Evolutionary conservation across 78 protist species (phyloP), one percentile per base, ranked within the genome.

Genomic region (Dictyostelium intermedium): DNA sequence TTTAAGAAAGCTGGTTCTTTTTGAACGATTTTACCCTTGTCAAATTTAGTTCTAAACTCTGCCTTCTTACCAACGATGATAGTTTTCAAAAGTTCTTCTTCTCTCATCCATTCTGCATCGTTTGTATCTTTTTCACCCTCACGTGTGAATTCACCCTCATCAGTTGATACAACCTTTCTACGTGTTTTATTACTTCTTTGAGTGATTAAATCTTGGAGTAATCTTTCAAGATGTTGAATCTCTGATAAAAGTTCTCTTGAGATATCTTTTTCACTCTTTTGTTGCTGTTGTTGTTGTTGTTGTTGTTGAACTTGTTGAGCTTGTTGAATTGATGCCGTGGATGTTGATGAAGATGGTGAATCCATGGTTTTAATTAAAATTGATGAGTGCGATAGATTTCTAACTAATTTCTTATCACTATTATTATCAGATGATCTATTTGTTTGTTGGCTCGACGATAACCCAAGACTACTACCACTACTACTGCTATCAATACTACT

Each of bases 121-220:
- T 78, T 69, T 25, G 37, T 45, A 13, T 56, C 85, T 27, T 5
- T n/a, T 20, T 87, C 92, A 43, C 84, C 85, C 10, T 87, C 92
- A 23, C 92, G 53, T 13, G 72, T 9, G 10, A 85, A 73, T 35
- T 87, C 92, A 7, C 83, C 61, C 1, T 87, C 85, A 11, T 77
- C 92, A 60, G 30, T 66, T 34, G 53, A 25, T 5, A 39, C 56
- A 14, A 72, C 53, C 11, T 72, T 45, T 56, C 63, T 85, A 16
- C 92, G 50, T 10, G 92, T 87, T 39, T 87, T 87, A 20, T 50
- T 87, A 10, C 80, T 87, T 76, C 92, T 76, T 43, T 87, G 92
- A 25, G 35, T 79, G 20, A 87, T 78, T 30, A 69, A 69, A 61
- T 87, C 92, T 63, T 87, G 92, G 8, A 87, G 45, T 25, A 78